Percentiles rank a stretch among this genome's conserved stretches.
These are phyloP conservation scores for Corylus americana DNA, from an alignment of 306 rosid genomes.

Conservation along the genomic window DNA sequence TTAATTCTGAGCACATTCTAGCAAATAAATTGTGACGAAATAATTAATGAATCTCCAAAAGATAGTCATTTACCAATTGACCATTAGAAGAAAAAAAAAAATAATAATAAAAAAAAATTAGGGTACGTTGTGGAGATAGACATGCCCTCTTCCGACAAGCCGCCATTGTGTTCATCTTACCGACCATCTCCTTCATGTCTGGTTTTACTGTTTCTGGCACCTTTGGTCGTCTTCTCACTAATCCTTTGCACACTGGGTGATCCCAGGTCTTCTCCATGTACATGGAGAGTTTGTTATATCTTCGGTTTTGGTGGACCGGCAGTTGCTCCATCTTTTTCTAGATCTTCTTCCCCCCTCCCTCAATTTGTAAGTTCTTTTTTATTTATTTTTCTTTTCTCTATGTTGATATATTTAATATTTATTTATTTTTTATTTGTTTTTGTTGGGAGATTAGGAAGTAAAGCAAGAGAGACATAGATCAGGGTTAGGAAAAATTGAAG, in stretches of 20 bases:
- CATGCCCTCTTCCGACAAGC: conserved; percentile 14
- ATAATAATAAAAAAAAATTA: too few species aligned
- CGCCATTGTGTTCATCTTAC: conserved; percentile 1
- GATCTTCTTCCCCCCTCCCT: background rate
- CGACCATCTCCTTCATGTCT: conserved; percentile 1
- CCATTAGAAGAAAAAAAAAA: too few species aligned
- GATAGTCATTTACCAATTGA: too few species aligned
- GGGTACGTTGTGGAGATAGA: background rate
- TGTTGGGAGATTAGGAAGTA: conserved; percentile 7
- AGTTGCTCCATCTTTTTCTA: too few species aligned
- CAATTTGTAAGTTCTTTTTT: conserved; percentile 2
- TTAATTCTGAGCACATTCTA: too few species aligned
- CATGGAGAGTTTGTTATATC: conserved; percentile 15
- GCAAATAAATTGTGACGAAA: too few species aligned
- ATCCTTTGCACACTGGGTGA: conserved; percentile 5
- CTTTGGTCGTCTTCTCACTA: conserved; percentile 14
- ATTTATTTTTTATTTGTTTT: too few species aligned
- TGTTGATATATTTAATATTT: background rate
- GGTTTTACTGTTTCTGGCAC: conserved; percentile 9
- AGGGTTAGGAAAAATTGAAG: conserved; percentile 34
- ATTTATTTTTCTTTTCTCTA: too few species aligned
- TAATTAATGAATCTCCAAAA: too few species aligned
- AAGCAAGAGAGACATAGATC: conserved; percentile 20
- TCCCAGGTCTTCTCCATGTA: conserved; percentile 9
- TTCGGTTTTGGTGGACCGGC: too few species aligned